Conservation (phyloP, 805 yeast species). For the Metschnikowia lochheadii region DNA sequence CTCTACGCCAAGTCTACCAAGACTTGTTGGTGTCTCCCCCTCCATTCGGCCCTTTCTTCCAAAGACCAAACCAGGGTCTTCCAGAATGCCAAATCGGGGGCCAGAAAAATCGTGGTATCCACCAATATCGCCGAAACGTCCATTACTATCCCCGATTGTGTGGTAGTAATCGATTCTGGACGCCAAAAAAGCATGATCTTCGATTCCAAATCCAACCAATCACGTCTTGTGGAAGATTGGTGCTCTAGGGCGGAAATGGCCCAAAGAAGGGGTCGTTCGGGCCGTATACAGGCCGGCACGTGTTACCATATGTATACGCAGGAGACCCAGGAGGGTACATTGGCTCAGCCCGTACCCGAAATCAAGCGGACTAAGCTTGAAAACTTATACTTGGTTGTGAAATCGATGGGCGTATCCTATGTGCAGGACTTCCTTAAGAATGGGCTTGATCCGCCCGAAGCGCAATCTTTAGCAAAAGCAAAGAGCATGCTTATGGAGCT, state of each 20-base stretch:
- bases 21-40: conserved; percentile 52
- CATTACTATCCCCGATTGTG: conserved; percentile 92
- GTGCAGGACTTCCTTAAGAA: conserved; percentile 64
- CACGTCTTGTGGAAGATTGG: conserved; percentile 75
- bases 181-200: conserved; percentile 74
- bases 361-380: conserved; percentile 81
- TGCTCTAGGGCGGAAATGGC: conserved; percentile 84
- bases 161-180: conserved; percentile 86
- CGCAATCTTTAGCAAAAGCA: conserved; percentile 48
- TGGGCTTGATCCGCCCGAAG: conserved; percentile 81
- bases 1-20: conserved; percentile 16
- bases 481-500: conserved; percentile 52
- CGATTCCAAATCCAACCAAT: conserved; percentile 63
- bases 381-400: conserved; percentile 75
- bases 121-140: conserved; percentile 98
- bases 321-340: conserved; percentile 53
- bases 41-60: conserved; percentile 85
- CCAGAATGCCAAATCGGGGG: conserved; percentile 45
- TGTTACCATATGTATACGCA: conserved; percentile 78
- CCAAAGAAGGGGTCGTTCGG: conserved; percentile 97
- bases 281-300: conserved; percentile 80
- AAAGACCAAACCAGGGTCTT: conserved; percentile 80
- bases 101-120: conserved; percentile 77
- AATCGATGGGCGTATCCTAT: conserved; percentile 78
- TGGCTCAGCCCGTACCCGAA: conserved; percentile 79